A percentile compares a stretch with the other conserved stretches of the same genome.
Evolutionary conservation across 257 asterid species (phyloP).

Genomic region (Przewalskia tangutica): DNA sequence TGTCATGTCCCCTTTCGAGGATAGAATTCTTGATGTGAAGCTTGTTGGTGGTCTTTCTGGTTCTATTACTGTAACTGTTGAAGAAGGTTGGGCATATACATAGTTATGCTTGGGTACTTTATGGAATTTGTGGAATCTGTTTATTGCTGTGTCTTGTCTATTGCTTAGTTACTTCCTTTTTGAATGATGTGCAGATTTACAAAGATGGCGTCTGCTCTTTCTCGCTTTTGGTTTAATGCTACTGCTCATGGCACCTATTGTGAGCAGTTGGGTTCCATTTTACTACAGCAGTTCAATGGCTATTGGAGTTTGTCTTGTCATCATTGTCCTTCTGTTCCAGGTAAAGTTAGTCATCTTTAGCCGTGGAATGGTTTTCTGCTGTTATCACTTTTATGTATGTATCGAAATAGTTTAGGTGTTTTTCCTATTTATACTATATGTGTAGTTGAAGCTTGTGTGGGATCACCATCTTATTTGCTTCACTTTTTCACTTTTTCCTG

Average conservation of each 20-base stretch:
- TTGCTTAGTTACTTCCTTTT: neutral
- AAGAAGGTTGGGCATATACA: slow-evolving; percentile 39
- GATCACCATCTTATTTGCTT: neutral
- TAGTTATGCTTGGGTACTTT: neutral
- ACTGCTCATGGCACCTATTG: slow-evolving; percentile 68
- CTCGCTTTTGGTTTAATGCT: slow-evolving; percentile 55
- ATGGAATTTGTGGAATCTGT: neutral
- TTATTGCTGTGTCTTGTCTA: neutral
- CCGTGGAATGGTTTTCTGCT: neutral
- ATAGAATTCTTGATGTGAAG: slow-evolving; percentile 66
- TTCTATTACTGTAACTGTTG: slow-evolving; percentile 42
- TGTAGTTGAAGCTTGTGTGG: neutral
- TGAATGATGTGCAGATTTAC: slow-evolving; percentile 48
- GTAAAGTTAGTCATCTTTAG: slow-evolving; percentile 20
- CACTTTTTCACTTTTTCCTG: neutral
- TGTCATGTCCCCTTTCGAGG: slow-evolving; percentile 57
- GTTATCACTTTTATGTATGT: neutral
- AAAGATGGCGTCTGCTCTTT: slow-evolving; percentile 56
- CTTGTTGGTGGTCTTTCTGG: slow-evolving; percentile 54
- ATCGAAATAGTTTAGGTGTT: neutral
- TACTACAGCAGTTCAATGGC: slow-evolving; percentile 93
- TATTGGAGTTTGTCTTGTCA: slow-evolving; percentile 69
- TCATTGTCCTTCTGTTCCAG: slow-evolving; percentile 82
- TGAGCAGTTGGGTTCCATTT: slow-evolving; percentile 90
- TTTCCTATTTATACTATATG: neutral